Evolutionary conservation across 306 rosid genomes (phyloP).

Genomic region (Ceratonia siliqua): DNA sequence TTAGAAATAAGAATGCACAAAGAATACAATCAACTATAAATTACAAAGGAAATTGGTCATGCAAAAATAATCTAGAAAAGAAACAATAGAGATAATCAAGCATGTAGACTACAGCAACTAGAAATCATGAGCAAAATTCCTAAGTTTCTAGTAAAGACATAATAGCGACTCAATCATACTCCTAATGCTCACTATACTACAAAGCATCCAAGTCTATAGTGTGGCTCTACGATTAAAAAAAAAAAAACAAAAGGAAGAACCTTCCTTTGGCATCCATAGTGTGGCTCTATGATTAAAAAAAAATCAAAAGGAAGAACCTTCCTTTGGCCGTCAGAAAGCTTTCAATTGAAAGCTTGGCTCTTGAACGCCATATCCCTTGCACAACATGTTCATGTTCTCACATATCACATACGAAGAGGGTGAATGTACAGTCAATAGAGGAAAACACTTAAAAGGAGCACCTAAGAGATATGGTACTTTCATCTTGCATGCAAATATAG

Average conservation of each 20-base stretch:
- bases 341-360: background rate
- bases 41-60: background rate
- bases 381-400: background rate
- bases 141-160: background rate
- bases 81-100: background rate
- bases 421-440: background rate
- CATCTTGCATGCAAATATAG: background rate
- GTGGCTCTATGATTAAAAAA: background rate
- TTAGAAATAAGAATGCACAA: conserved; percentile 1
- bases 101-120: background rate
- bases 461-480: background rate
- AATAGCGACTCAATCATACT: background rate
- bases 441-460: background rate
- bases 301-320: background rate
- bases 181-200: background rate
- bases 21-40: background rate
- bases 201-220: background rate
- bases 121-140: background rate
- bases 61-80: background rate
- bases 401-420: background rate
- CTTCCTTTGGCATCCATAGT: background rate
- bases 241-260: background rate
- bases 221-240: background rate
- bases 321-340: background rate
- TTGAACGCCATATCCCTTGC: background rate